Base-by-base conservation (phyloP, 257 asterid species). In the Nicotiana tabacum region DNA sequence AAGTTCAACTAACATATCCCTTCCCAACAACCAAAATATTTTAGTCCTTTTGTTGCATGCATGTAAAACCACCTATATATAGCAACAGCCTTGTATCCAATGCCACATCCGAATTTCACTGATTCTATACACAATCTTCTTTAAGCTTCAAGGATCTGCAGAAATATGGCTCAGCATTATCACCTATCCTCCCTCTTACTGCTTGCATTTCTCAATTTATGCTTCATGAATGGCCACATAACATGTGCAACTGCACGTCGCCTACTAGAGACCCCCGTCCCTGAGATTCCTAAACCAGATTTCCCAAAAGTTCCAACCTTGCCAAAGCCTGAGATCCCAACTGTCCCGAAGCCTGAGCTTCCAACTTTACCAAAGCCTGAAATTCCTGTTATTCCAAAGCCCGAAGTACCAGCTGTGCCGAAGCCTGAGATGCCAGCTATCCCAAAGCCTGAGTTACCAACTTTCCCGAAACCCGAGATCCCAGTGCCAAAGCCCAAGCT, bases 301-400 rank as follows among this genome's bases (percentile, higher is more conserved):
- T 21, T 21, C 18, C 37, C 33, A 0, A 56, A 18, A 37, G 17
- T 51, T 56, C 79, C 68, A 1, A 66, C 37, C 17, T 6, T 48
- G 10, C 80, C 81, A 77, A 77, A 77, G 66, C 65, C 70, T 0
- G 74, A 85, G 62, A 6, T 83, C 3, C 88, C 89, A 6, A 8
- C 76, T 1, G 18, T 66, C 5, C 88, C 90, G 9, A 83, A 86
- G 6, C 86, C 84, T 1, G 78, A 82, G 2, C 0, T 83, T 0
- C 91, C 89, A 15, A 9, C 21, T 0, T 12, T 86, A 3, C 88
- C 90, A 7, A 88, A 87, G 13, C 87, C 87, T 0, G 74, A 83
- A 33, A 55, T 85, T 1, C 86, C 88, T 2, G 21, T 37, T 2
- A 0, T 87, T 51, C 86, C 90, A 3, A 90, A 85, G 17, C 84